Evolutionary conservation across 1,139 yeast species (phyloP).

Genomic region (Yamadazyma pseudoaaseri): DNA sequence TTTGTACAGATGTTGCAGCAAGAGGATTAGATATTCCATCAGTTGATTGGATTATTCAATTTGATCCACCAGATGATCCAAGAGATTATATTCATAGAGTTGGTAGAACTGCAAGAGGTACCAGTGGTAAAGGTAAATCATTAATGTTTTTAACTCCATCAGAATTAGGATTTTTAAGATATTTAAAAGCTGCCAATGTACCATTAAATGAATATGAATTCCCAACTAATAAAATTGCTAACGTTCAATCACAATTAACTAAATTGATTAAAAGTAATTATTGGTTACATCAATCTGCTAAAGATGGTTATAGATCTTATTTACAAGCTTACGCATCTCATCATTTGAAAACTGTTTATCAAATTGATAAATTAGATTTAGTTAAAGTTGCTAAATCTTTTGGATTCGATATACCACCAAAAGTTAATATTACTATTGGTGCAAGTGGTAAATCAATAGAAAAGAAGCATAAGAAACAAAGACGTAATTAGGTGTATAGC

Average conservation of each 20-base stretch:
- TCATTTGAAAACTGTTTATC: constrained; percentile 92
- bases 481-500: constrained; percentile 22
- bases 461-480: constrained; percentile 51
- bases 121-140: constrained; percentile 87
- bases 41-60: constrained; percentile 97
- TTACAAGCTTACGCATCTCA: constrained; percentile 97
- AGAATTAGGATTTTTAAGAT: constrained; percentile 91
- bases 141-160: constrained; percentile 92
- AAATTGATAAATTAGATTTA: constrained; percentile 89
- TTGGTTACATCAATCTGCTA: constrained; percentile 93
- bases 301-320: constrained; percentile 95
- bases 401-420: constrained; percentile 95
- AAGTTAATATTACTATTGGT: constrained; percentile 93
- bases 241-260: constrained; percentile 90
- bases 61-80: constrained; percentile 99
- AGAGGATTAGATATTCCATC: constrained; percentile 97
- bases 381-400: constrained; percentile 93
- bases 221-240: constrained; percentile 90
- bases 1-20: constrained; percentile 98
- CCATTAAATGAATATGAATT: constrained; percentile 96
- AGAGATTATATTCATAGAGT: constrained; percentile 97
- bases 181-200: constrained; percentile 93
- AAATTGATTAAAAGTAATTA: constrained; percentile 89
- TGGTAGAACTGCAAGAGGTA: constrained; percentile 97
- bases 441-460: constrained; percentile 74